These are phyloP conservation scores for Cercospora citrullina DNA, from an alignment of 2,329 filamentous ascomycete species.

Conservation along the genomic window DNA sequence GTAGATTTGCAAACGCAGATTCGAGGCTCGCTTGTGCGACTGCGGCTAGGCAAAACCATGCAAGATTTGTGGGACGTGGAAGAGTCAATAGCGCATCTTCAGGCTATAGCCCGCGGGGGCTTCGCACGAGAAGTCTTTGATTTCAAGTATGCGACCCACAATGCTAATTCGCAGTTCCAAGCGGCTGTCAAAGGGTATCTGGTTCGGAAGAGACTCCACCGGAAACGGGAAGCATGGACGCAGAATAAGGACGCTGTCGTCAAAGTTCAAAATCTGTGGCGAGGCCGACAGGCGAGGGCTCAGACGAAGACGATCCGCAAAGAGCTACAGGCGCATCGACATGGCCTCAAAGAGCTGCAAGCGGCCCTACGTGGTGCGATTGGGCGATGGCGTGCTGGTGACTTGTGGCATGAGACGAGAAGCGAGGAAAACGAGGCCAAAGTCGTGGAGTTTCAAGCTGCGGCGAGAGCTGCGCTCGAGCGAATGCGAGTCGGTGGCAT, in stretches of 20 bases:
- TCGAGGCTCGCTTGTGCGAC: slow-evolving; percentile 73
- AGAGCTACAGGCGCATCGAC: slow-evolving; percentile 47
- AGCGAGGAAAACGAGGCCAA: slow-evolving; percentile 39
- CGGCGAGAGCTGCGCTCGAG: slow-evolving; percentile 67
- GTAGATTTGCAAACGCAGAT: slow-evolving; percentile 84
- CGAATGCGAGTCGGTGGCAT: slow-evolving; percentile 73
- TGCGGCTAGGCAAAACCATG: slow-evolving; percentile 80
- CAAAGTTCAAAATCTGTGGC: slow-evolving; percentile 77
- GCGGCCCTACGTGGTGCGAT: slow-evolving; percentile 53
- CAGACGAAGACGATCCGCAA: slow-evolving; percentile 51
- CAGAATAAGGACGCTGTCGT: slow-evolving; percentile 68
- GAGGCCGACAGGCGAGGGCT: slow-evolving; percentile 60
- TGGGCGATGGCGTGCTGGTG: slow-evolving; percentile 55
- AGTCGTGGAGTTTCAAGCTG: slow-evolving; percentile 44
- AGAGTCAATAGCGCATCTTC: slow-evolving; percentile 73
- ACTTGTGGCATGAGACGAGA: slow-evolving; percentile 46
- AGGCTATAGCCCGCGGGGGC: slow-evolving; percentile 83
- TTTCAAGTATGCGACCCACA: slow-evolving; percentile 80
- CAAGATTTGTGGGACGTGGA: slow-evolving; percentile 87
- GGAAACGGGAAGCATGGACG: slow-evolving; percentile 68
- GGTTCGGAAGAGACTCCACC: slow-evolving; percentile 62
- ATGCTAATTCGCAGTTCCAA: slow-evolving; percentile 77
- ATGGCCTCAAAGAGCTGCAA: slow-evolving; percentile 48
- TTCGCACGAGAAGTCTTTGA: slow-evolving; percentile 79
- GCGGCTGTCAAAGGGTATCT: slow-evolving; percentile 76